Base-by-base conservation (phyloP, 2,329 filamentous ascomycete genomes). In the Aspergillus sp. region DNA sequence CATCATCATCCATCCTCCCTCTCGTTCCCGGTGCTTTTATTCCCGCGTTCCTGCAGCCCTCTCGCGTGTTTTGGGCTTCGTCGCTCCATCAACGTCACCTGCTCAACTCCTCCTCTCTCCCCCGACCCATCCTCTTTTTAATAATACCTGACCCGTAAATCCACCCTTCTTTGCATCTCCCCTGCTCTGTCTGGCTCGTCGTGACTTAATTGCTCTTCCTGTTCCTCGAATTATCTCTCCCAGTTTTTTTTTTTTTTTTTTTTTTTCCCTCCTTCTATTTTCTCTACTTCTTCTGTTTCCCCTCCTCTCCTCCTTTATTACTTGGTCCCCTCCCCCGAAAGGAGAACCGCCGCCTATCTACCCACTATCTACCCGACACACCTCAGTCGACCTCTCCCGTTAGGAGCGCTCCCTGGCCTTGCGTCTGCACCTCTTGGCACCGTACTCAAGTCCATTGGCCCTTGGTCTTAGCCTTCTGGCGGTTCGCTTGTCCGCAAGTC, bases 61-160 rank as follows among this genome's bases (percentile, higher is more conserved):
- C 68, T 70, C 68, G 67, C 71, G 68, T 71, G 65, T 71, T 70
- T 41, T 66, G 67, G 68, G 68, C 66, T 71, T 69, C 67, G 65
- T 71, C 70, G 69, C 68, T 71, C 68, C 68, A 73, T 71, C 70
- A 73, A 72, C 71, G 69, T 71, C 71, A 72, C 66, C 67, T 71
- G 65, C 69, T 68, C 68, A 60, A 63, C 57, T 61, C 60, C 64
- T 66, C 66, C 64, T 60, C 60, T 58, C 64, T 68, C 60, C 59
- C 54, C 62, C 59, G 59, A 61, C 62, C 57, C 52, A 62, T 59
- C 59, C 60, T 54, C 57, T 61, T 56, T 58, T 60, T 58, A 56
- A 61, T 64, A 65, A 57, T 64, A 62, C 53, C 59, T 60, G 62
- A 63, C 50, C 60, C 64, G 60, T 61, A 61, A 60, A 60, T 38